These are phyloP conservation scores for Sugiyamaella japonica DNA, from an alignment of 1,139 yeast species.

Conservation along the genomic window DNA sequence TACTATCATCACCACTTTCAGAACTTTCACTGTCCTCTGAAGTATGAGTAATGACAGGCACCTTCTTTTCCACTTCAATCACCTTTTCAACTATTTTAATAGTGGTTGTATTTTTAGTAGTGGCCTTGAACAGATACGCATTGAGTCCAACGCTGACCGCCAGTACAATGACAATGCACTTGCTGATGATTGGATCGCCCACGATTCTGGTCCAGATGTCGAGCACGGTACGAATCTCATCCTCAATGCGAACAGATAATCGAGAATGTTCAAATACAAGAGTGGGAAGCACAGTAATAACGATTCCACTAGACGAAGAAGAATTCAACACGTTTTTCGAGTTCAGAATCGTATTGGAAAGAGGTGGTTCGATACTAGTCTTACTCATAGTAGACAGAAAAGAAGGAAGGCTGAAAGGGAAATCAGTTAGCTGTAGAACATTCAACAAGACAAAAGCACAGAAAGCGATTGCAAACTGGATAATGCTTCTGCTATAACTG, in stretches of 20 bases:
- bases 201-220: slow-evolving; percentile 69
- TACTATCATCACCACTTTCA: slow-evolving; percentile 25
- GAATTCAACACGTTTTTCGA: slow-evolving; percentile 4
- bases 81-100: slow-evolving; percentile 41
- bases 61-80: slow-evolving; percentile 36
- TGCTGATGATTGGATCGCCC: slow-evolving; percentile 78
- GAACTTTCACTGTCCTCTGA: slow-evolving; percentile 24
- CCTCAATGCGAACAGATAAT: slow-evolving; percentile 64
- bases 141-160: slow-evolving; percentile 78
- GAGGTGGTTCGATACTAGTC: slow-evolving; percentile 3
- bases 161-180: slow-evolving; percentile 70
- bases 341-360: slow-evolving; percentile 6
- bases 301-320: slow-evolving; percentile 50
- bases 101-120: slow-evolving; percentile 32
- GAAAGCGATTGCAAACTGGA: slow-evolving; percentile 65
- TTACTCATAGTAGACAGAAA: slow-evolving; percentile 7
- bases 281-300: slow-evolving; percentile 68
- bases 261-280: slow-evolving; percentile 71
- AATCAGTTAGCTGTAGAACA: slow-evolving; percentile 44
- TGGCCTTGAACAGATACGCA: slow-evolving; percentile 64
- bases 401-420: slow-evolving; percentile 47
- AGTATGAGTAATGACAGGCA: slow-evolving; percentile 18
- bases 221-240: slow-evolving; percentile 53
- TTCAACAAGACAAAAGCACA: slow-evolving; percentile 71
- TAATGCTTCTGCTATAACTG: slow-evolving; percentile 47